These are phyloP conservation scores for Acer saccharum DNA, from an alignment of 345 rosid species.

Conservation along the genomic window DNA sequence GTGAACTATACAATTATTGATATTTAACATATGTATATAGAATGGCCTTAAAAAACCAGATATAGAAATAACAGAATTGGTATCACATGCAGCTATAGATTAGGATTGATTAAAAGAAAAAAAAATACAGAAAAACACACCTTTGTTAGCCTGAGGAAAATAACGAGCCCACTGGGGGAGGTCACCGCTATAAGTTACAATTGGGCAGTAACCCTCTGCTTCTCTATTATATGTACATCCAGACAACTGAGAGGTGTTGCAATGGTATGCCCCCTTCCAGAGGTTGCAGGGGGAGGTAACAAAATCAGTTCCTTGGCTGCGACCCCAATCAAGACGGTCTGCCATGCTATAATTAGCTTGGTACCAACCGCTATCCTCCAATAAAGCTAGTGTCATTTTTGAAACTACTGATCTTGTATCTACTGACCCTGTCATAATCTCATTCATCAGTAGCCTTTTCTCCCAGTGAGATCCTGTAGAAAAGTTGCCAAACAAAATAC, in stretches of 20 bases:
- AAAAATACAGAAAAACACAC: conserved; percentile 33
- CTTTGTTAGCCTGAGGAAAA: conserved; percentile 96
- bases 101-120: neutral
- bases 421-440: conserved; percentile 99
- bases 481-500: conserved; percentile 12
- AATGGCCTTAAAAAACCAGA: neutral
- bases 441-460: conserved; percentile 97
- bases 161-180: conserved; percentile 97
- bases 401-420: conserved; percentile 98
- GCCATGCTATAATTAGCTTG: conserved; percentile 98
- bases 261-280: conserved; percentile 96
- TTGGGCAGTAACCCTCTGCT: conserved; percentile 99
- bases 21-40: neutral
- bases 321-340: conserved; percentile 97
- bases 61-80: neutral
- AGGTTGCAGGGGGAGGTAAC: conserved; percentile 89
- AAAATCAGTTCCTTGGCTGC: conserved; percentile 91
- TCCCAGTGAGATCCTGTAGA: conserved; percentile 97
- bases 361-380: conserved; percentile 99
- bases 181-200: conserved; percentile 87
- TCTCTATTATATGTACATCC: conserved; percentile 99
- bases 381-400: conserved; percentile 91
- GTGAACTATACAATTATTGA: neutral
- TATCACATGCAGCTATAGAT: neutral
- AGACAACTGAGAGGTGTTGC: conserved; percentile 89